These are phyloP conservation scores for Mycena vulgaris DNA, from an alignment of 768 basidiomycete genomes.

Conservation along the genomic window DNA sequence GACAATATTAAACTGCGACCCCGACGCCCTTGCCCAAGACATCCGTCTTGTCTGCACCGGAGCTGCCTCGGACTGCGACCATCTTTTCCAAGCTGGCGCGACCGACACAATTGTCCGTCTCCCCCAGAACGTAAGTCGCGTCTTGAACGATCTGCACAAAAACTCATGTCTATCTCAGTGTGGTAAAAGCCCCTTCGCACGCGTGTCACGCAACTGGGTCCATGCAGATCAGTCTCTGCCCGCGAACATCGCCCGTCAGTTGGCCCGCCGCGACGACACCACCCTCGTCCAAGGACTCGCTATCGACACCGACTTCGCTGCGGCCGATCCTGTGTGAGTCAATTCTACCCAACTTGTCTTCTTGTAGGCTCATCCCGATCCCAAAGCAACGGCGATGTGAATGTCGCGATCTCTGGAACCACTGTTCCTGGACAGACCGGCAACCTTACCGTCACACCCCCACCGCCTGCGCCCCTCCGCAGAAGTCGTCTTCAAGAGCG, in stretches of 20 bases:
- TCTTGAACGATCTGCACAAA: neutral
- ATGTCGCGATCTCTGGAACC: constrained; percentile 36
- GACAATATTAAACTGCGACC: constrained; percentile 53
- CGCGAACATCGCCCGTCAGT: constrained; percentile 30
- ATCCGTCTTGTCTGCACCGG: constrained; percentile 43
- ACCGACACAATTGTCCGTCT: constrained; percentile 53
- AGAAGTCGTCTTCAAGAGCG: constrained; percentile 36
- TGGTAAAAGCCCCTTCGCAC: constrained; percentile 40
- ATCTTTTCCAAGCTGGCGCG: constrained; percentile 50
- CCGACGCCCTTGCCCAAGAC: constrained; percentile 45
- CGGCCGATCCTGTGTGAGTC: constrained; percentile 37
- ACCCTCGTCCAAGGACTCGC: constrained; percentile 46
- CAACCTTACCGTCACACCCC: constrained; percentile 36
- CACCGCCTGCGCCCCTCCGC: constrained; percentile 24
- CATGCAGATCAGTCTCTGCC: constrained; percentile 51
- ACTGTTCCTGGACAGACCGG: constrained; percentile 39
- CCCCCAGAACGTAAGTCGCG: constrained; percentile 47
- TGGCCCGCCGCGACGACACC: constrained; percentile 41
- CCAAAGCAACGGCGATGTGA: constrained; percentile 24
- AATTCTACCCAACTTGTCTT: neutral
- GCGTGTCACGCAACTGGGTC: constrained; percentile 47
- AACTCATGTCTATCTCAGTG: constrained; percentile 26
- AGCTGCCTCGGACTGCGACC: constrained; percentile 41
- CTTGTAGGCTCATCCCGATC: neutral
- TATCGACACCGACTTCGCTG: constrained; percentile 49